These are phyloP conservation scores for Circinella minor DNA, from an alignment of 371 early-diverging fungal species.

Conservation along the genomic window DNA sequence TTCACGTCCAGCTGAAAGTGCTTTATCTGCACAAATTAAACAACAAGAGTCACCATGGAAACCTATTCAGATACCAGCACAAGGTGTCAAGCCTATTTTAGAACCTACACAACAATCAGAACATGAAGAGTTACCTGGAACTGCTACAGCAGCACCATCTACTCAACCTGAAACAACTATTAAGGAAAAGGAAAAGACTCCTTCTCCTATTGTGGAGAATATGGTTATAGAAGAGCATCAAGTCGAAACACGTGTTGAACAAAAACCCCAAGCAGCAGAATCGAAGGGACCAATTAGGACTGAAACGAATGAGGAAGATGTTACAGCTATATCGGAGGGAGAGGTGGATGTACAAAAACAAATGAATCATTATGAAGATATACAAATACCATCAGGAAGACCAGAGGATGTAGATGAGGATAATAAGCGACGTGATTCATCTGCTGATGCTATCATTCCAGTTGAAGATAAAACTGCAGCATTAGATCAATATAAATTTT, in stretches of 20 bases:
- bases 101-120: not conserved
- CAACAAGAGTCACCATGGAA: conserved; percentile 8
- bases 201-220: not conserved
- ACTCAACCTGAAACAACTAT: not conserved
- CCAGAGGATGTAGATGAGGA: not conserved
- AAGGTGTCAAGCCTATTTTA: not conserved
- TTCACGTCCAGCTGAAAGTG: conserved; percentile 9
- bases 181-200: not conserved
- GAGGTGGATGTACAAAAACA: not conserved
- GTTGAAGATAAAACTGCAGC: not conserved
- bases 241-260: conserved; percentile 13
- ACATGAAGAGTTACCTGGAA: not conserved
- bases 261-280: conserved; percentile 5
- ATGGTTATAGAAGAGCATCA: not conserved
- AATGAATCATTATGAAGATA: not conserved
- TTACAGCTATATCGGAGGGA: not conserved
- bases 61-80: conserved; percentile 4
- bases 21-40: conserved; percentile 5
- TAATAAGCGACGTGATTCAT: not conserved
- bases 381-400: not conserved
- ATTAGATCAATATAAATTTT: not conserved
- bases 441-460: not conserved
- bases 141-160: conserved; percentile 5
- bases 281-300: not conserved
- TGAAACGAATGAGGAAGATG: not conserved